A percentile compares a stretch with the other conserved stretches of the same genome.
phyloP scores from a whole-genome alignment of 2,329 filamentous ascomycete species.

The Talaromyces islandicus region DNA sequence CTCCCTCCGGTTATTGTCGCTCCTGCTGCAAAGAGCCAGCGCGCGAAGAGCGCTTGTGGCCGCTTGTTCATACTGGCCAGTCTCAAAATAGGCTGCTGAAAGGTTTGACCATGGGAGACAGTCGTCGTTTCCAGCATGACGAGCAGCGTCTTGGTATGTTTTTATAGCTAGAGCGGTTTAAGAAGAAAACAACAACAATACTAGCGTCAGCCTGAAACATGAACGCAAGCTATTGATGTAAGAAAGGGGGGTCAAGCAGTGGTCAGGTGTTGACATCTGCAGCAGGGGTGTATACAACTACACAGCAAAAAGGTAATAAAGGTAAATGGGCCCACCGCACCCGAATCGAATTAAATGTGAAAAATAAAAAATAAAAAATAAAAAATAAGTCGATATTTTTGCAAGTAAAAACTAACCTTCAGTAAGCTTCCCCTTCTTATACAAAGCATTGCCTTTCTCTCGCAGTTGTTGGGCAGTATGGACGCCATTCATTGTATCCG shows the following conservation, averaged over 20 bases:
- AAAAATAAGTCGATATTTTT: too few species aligned
- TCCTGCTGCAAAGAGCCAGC: not conserved
- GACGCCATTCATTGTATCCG: slow-evolving; percentile 3
- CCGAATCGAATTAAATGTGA: not conserved
- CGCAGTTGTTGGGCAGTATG: slow-evolving; percentile 1
- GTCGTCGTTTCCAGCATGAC: slow-evolving; percentile 6
- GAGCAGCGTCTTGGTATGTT: slow-evolving; percentile 9
- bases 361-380: not conserved
- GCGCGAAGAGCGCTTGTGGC: slow-evolving; percentile 6
- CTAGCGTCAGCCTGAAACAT: not conserved
- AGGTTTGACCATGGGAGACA: slow-evolving; percentile 12
- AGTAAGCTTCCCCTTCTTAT: slow-evolving; percentile 9
- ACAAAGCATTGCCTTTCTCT: slow-evolving; percentile 11
- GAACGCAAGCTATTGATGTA: not conserved
- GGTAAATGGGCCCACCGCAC: not conserved
- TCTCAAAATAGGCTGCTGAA: slow-evolving; percentile 11
- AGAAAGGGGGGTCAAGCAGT: not conserved
- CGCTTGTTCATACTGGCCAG: slow-evolving; percentile 3
- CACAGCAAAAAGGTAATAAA: not conserved
- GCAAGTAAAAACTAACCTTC: slow-evolving; percentile 7
- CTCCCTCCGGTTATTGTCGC: not conserved
- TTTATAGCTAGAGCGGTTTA: slow-evolving; percentile 9
- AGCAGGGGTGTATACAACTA: not conserved
- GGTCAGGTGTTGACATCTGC: not conserved
- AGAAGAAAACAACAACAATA: not conserved